Conservation (phyloP, 2,329 filamentous ascomycete genomes). For the Lasiodiplodia sp. region DNA sequence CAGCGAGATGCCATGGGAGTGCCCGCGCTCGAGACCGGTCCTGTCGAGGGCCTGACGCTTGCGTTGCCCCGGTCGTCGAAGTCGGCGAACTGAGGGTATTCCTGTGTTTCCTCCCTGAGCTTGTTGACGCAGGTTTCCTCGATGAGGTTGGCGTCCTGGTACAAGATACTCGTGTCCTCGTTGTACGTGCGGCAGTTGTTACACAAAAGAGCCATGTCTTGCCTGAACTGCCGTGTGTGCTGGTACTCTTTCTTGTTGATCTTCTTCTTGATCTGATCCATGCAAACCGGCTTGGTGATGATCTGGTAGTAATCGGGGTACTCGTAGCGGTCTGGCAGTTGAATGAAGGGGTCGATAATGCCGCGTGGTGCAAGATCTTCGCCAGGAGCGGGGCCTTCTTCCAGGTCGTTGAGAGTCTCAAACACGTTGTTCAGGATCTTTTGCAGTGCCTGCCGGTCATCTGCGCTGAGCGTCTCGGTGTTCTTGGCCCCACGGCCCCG, state of each 20-base stretch:
- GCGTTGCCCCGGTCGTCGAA: constrained; percentile 61
- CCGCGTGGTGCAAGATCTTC: constrained; percentile 70
- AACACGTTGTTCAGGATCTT: constrained; percentile 78
- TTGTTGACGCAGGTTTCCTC: constrained; percentile 66
- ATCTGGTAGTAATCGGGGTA: constrained; percentile 96
- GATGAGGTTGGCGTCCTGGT: constrained; percentile 90
- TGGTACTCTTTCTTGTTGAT: constrained; percentile 97
- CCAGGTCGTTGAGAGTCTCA: constrained; percentile 81
- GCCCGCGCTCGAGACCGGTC: constrained; percentile 61
- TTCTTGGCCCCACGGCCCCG: constrained; percentile 76
- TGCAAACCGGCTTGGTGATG: constrained; percentile 91
- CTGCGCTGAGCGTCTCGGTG: constrained; percentile 67
- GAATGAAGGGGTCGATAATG: constrained; percentile 93
- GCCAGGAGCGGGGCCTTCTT: constrained; percentile 61
- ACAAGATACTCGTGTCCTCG: constrained; percentile 91
- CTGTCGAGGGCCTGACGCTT: constrained; percentile 60
- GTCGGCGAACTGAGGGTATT: constrained; percentile 64
- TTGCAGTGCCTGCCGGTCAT: constrained; percentile 80
- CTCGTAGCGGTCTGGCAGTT: constrained; percentile 84
- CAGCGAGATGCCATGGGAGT: constrained; percentile 60
- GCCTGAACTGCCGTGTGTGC: constrained; percentile 78
- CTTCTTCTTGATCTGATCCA: constrained; percentile 92
- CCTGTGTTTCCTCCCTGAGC: constrained; percentile 61
- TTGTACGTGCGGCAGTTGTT: constrained; percentile 95
- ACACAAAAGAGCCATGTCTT: constrained; percentile 84